A percentile compares a stretch with the other conserved stretches of the same genome.
These are phyloP conservation scores for Emmonsia crescens DNA, from an alignment of 2,329 filamentous ascomycete species.

Conservation along the genomic window DNA sequence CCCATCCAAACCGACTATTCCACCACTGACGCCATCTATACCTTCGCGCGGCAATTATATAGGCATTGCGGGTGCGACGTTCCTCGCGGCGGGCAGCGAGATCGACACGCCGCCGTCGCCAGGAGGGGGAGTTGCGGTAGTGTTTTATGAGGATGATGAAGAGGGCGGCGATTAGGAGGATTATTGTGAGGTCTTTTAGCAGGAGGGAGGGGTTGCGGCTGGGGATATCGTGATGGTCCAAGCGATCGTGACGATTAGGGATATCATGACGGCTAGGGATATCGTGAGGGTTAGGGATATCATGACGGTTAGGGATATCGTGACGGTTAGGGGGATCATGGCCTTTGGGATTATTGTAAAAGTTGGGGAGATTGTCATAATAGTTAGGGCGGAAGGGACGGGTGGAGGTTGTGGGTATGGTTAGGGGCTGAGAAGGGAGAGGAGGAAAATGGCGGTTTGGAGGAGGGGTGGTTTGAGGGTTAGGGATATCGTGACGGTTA, in stretches of 20 bases:
- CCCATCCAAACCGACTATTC: slow-evolving; percentile 21
- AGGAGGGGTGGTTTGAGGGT: not conserved
- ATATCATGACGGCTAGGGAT: not conserved
- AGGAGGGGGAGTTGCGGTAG: slow-evolving; percentile 29
- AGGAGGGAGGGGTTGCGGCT: slow-evolving; percentile 9
- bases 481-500: not conserved
- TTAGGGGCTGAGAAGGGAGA: not conserved
- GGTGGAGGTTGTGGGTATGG: not conserved
- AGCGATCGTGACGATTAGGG: not conserved
- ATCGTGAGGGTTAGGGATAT: not conserved
- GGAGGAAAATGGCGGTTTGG: not conserved
- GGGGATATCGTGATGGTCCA: not conserved
- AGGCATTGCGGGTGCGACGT: slow-evolving; percentile 40
- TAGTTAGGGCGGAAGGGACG: not conserved
- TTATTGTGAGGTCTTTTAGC: slow-evolving; percentile 30
- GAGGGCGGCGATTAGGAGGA: slow-evolving; percentile 33
- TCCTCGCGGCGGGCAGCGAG: slow-evolving; percentile 45
- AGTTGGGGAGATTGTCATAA: not conserved
- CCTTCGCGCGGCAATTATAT: slow-evolving; percentile 42
- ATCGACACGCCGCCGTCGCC: slow-evolving; percentile 42
- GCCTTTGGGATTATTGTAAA: not conserved
- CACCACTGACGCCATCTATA: slow-evolving; percentile 43
- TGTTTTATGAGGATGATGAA: slow-evolving; percentile 29
- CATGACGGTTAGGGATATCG: slow-evolving; percentile 1
- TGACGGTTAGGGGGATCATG: not conserved